Evolutionary conservation across 768 basidiomycete genomes (phyloP), one percentile per base, ranked within the genome.

Genomic region (Amanita polypyramis): DNA sequence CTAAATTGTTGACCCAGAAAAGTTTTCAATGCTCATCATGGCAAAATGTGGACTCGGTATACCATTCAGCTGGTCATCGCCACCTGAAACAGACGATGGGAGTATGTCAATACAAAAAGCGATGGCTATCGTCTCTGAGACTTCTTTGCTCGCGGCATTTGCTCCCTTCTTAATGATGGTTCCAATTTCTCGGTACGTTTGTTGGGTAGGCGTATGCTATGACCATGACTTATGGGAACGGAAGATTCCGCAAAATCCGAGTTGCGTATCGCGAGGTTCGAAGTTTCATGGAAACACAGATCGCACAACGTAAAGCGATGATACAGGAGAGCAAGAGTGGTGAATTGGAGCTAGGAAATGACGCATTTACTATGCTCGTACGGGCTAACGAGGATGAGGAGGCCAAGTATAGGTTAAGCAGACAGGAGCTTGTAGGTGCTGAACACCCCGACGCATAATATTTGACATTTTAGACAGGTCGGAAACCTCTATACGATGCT

Each of bases 401-500:
- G 1, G 55, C 52, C 10, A 75, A 74, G 51, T 58, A 64, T 25
- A 58, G 64, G 47, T 55, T 75, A 20, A 62, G 64, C 42, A 67
- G 73, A 47, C 45, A 62, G 9, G 72, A 74, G 51, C 49, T 75
- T 44, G 72, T 70, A 23, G 5, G 39, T 21, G 63, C 54, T 34
- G 21, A 39, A 20, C 35, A 17, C 5, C 2, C 33, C 2, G 8
- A 46, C 9, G 38, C 42, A 17, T 19, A 7, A 17, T 10, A 20
- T 27, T 14, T 37, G 32, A 35, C n/a, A 33, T 27, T 20, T 33
- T 40, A 2, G 33, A 33, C 48, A 76, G 75, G 73, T 76, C 41
- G 77, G 76, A 4, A 79, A 79, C 43, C 55, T 76, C 1, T 79
- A 69, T 52, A 53, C 70, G 9, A 63, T 76, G 56, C 60, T 82